Evolutionary conservation across 2,329 filamentous ascomycete species (phyloP), one percentile per base, ranked within the genome.

Genomic region (Cordyceps militaris): DNA sequence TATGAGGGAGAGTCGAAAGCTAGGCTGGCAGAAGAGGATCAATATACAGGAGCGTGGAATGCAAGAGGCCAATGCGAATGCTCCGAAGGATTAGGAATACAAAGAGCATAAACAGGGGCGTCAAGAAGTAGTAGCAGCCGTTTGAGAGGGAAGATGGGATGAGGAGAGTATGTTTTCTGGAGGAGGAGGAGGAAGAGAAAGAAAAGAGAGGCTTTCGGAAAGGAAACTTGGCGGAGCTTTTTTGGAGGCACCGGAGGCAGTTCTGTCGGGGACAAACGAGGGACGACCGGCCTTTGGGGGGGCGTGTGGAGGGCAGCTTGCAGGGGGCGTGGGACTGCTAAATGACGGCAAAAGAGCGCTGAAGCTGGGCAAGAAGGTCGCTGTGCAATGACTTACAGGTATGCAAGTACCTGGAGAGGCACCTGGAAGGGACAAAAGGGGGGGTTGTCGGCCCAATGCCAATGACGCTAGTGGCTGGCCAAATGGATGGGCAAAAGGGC

Each of bases 21-120:
- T 53, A 43, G 46, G 47, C 56, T 52, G 56, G 48, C 24, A 43
- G 49, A 59, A n/a, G 46, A 32, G 3, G 42, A 42, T 48, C 44
- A 59, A 55, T 55, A 47, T 49, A 46, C 43, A 48, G 40, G 32
- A 46, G 28, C 19, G 14, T 38, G 30, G 16, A 30, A 40, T 56
- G 32, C 43, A 48, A 40, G 52, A 19, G 40, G 10, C 32, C 52
- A 56, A 49, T 46, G 49, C 49, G 40, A 11, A 40, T 36, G 26
- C 48, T 46, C 46, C 2, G 19, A 9, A 36, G 36, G 26, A 38
- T 54, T 53, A 32, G 49, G 47, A n/a, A 24, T 49, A 36, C 43
- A 58, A 56, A 48, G 56, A 59, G 42, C 32, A 57, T 59, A 36
- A 26, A 36, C 11, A 46, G 44, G 32, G 28, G 23, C 40, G 32